These are phyloP conservation scores for Xylaria polymorpha DNA, from an alignment of 2,329 filamentous ascomycete species.

Conservation along the genomic window DNA sequence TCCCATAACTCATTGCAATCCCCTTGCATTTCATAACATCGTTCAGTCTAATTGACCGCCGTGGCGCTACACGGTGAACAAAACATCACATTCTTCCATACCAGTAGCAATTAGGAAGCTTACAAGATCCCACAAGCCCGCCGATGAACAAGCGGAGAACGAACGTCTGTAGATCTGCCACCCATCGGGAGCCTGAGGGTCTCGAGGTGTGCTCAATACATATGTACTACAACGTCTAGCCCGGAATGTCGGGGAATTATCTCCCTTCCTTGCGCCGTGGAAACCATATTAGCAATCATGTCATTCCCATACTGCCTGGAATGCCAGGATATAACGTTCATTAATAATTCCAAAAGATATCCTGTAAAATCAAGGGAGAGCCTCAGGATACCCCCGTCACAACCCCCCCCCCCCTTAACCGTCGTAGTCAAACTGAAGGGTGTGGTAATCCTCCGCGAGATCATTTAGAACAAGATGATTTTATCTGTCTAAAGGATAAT, in stretches of 20 bases:
- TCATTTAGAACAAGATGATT: background rate
- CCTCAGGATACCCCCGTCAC: background rate
- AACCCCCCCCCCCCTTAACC: background rate
- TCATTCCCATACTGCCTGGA: background rate
- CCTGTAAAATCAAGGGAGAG: conserved; percentile 5
- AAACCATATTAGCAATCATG: background rate
- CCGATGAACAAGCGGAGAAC: background rate
- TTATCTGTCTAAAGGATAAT: background rate
- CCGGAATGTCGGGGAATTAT: background rate
- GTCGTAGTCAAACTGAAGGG: background rate
- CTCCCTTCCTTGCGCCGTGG: background rate
- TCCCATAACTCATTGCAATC: background rate
- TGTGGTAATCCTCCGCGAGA: background rate
- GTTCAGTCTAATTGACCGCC: background rate
- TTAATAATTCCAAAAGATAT: background rate
- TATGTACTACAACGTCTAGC: background rate
- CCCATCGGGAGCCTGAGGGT: too few relatives aligned
- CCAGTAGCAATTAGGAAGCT: background rate
- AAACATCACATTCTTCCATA: background rate
- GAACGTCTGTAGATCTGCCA: background rate
- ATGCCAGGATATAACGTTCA: background rate
- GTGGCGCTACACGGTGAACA: background rate
- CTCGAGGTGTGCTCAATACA: too few relatives aligned
- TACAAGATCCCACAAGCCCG: background rate
- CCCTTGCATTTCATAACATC: background rate